Evolutionary conservation across 1,139 yeast species (phyloP), one percentile per base, ranked within the genome.

Genomic region (Yamadazyma sp.): DNA sequence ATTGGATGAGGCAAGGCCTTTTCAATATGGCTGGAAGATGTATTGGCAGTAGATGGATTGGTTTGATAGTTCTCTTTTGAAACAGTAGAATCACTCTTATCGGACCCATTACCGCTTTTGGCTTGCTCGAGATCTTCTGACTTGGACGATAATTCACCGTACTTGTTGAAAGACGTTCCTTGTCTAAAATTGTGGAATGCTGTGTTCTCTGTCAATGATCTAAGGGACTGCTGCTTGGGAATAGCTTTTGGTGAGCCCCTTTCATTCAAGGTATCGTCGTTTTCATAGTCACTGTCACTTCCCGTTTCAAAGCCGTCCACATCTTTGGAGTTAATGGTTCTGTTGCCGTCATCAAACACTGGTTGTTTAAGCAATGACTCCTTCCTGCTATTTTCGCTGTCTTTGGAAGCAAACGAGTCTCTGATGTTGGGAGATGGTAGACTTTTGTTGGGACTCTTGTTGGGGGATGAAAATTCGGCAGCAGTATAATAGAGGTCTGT

Each of bases 401-500:
- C 42, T 30, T 45, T 45, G 7, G 46, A 42, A 29, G 32, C 29
- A 21, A 34, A 39, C 10, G 48, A 46, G 27, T 45, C 49, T 18
- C 43, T 30, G 13, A 47, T 35, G 20, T 42, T 44, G 13, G 52
- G 49, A 2, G 50, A 44, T 22, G 50, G 52, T 16, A 46, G 37
- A 16, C 34, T 42, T 28, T 46, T 43, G 12, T n/a, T n/a, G n/a
- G n/a, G n/a, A n/a, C n/a, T n/a, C n/a, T n/a, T n/a, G 28, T 28
- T 6, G 47, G 45, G 2, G 48, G 38, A 10, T 44, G 21, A 14
- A n/a, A 69, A 58, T 37, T 67, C 70, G 1, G 64, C 56, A 0
- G 76, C 76, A 3, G 76, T 70, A 17, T 64, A 66, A 48, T 59
- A 70, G 2, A 66, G 62, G 36, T 69, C 73, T 27, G 29, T 27